These are phyloP conservation scores for Trichaptum fuscoviolaceum DNA, from an alignment of 768 basidiomycete species.

Conservation along the genomic window DNA sequence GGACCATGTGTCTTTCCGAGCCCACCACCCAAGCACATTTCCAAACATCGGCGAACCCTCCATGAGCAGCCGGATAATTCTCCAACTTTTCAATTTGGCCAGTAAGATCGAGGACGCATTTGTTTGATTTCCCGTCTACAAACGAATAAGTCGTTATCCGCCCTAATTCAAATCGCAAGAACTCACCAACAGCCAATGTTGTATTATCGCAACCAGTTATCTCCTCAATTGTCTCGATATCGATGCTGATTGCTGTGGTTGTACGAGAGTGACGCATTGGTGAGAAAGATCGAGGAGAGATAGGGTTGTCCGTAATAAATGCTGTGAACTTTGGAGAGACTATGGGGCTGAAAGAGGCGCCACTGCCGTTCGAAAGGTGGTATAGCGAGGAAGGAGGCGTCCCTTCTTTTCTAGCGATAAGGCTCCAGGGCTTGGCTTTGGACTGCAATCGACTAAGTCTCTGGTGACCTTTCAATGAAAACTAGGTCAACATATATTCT, in stretches of 20 bases:
- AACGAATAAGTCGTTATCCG: neutral
- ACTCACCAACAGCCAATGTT: neutral
- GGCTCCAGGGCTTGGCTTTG: conserved; percentile 2
- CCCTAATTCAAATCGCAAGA: neutral
- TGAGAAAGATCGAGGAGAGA: neutral
- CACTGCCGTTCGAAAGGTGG: neutral
- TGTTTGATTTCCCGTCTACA: neutral
- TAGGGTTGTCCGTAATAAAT: neutral
- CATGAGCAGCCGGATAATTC: conserved; percentile 3
- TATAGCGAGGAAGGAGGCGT: neutral
- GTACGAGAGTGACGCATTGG: neutral
- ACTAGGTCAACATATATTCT: neutral
- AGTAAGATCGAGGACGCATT: neutral
- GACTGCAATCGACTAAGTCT: neutral
- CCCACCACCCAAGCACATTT: neutral
- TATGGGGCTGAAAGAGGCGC: neutral
- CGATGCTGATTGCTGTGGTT: neutral
- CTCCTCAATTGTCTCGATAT: neutral
- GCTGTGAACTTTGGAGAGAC: neutral
- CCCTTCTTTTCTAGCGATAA: conserved; percentile 1
- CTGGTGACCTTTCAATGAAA: neutral
- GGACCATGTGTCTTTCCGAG: neutral
- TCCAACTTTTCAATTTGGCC: neutral
- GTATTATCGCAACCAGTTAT: neutral
- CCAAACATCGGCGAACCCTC: conserved; percentile 1